Conservation (phyloP, 371 early-diverging fungal species). For the Choanephora cucurbitarum region DNA sequence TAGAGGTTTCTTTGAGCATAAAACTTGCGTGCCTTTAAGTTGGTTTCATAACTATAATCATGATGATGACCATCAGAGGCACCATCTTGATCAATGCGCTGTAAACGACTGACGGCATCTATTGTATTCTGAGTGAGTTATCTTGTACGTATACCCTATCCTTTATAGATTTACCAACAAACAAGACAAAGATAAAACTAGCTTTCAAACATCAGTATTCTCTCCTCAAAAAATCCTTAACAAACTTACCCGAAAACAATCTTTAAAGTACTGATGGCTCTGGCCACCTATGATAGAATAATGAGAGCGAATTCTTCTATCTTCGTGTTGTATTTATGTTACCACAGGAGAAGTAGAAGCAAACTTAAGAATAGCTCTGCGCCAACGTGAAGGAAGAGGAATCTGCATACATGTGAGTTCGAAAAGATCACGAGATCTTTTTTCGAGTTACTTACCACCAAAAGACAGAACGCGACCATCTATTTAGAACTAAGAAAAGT, state of each 20-base stretch:
- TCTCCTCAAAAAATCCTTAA: background rate
- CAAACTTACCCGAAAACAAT: constrained; percentile 55
- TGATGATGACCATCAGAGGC: constrained; percentile 31
- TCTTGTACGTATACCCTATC: too few species aligned
- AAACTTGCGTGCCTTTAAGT: constrained; percentile 68
- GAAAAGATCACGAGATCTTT: background rate
- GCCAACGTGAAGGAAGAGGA: constrained; percentile 57
- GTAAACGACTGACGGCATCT: constrained; percentile 70
- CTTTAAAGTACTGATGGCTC: constrained; percentile 49
- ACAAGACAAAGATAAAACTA: constrained; percentile 60
- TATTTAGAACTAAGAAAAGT: constrained; percentile 19
- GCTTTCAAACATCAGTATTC: too few species aligned
- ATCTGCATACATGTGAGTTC: constrained; percentile 30
- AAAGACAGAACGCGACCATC: constrained; percentile 56
- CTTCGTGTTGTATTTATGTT: too few species aligned
- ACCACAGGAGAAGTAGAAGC: constrained; percentile 42
- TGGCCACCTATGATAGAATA: constrained; percentile 31
- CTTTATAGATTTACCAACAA: constrained; percentile 58
- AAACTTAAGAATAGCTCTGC: constrained; percentile 52
- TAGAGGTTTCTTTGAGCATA: constrained; percentile 90
- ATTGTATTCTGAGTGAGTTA: background rate
- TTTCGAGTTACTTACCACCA: constrained; percentile 36
- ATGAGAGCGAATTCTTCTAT: background rate
- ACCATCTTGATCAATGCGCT: constrained; percentile 44
- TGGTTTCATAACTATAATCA: constrained; percentile 54